These are phyloP conservation scores for Sapria himalayana DNA, from an alignment of 345 rosid genomes.

Conservation along the genomic window DNA sequence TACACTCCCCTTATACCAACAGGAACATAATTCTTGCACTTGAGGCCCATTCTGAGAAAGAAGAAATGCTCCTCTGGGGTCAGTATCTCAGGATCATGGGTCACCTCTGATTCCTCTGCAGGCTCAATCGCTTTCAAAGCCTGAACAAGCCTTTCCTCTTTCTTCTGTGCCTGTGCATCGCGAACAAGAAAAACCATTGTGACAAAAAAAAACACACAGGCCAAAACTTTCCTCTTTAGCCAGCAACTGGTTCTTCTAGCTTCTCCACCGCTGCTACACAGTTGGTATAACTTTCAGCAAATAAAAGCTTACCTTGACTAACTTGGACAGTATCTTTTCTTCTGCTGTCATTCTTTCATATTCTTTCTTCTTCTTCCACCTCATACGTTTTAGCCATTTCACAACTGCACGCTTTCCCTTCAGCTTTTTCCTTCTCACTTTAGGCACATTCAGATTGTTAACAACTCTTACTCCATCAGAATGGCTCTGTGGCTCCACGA, in stretches of 20 bases:
- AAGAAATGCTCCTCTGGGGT: slow-evolving; percentile 88
- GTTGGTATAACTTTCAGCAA: neutral
- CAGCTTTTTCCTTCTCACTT: slow-evolving; percentile 45
- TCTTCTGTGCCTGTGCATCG: slow-evolving; percentile 66
- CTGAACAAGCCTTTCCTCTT: slow-evolving; percentile 54
- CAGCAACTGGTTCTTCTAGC: too few species aligned
- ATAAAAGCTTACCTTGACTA: slow-evolving; percentile 30
- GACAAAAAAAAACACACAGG: neutral
- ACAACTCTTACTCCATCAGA: slow-evolving; percentile 9
- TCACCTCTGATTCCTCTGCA: slow-evolving; percentile 34
- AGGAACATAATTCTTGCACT: slow-evolving; percentile 91
- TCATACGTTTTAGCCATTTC: slow-evolving; percentile 68
- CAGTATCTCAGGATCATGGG: slow-evolving; percentile 84
- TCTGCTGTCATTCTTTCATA: slow-evolving; percentile 71
- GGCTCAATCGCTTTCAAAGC: slow-evolving; percentile 70
- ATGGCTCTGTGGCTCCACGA: slow-evolving; percentile 10
- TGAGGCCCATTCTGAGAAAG: slow-evolving; percentile 75
- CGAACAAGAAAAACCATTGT: slow-evolving; percentile 3
- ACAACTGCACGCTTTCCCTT: slow-evolving; percentile 86
- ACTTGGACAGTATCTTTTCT: slow-evolving; percentile 57
- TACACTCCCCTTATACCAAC: slow-evolving; percentile 79
- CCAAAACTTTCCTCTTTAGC: too few species aligned
- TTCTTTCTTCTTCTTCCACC: slow-evolving; percentile 92
- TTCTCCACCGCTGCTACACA: too few species aligned
- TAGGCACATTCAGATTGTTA: slow-evolving; percentile 15